phyloP scores from a whole-genome alignment of 1,284 basidiomycete genomes.

The Stereum hirsutum region DNA sequence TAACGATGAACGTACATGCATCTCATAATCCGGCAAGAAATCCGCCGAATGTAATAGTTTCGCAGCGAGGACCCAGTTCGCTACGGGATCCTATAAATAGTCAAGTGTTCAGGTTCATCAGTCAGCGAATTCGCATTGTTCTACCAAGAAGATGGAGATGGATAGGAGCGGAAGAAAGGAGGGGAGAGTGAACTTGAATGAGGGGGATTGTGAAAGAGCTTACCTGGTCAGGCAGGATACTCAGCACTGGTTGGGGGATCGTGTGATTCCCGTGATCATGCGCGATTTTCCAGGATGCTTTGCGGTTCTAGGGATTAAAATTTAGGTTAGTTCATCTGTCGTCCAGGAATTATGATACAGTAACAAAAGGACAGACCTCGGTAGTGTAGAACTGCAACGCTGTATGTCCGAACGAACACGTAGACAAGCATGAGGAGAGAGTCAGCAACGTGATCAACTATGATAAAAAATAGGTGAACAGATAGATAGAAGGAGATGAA shows the following conservation, averaged over 20 bases:
- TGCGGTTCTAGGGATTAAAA: constrained; percentile 6
- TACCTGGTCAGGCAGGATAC: constrained; percentile 8
- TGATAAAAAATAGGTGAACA: background rate
- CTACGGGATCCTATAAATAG: constrained; percentile 56
- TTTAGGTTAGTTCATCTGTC: too few species aligned
- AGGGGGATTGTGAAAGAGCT: background rate
- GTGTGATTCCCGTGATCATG: constrained; percentile 11
- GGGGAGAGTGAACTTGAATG: background rate
- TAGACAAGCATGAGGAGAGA: constrained; percentile 10
- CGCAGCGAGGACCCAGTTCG: constrained; percentile 42
- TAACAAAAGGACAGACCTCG: constrained; percentile 5
- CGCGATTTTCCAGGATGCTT: constrained; percentile 9
- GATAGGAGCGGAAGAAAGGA: background rate
- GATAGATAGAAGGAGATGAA: background rate
- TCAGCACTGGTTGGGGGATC: constrained; percentile 10
- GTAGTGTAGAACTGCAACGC: constrained; percentile 11
- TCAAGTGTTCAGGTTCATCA: too few species aligned
- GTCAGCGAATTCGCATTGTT: background rate
- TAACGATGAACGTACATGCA: constrained; percentile 30
- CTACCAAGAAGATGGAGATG: background rate
- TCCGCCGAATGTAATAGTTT: constrained; percentile 30
- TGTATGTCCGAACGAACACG: background rate
- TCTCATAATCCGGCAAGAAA: constrained; percentile 42
- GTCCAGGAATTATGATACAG: too few species aligned
- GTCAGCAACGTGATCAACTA: too few species aligned